These are phyloP conservation scores for Phytophthora boehmeriae DNA, from an alignment of 352 stramenopile genomes.

Conservation along the genomic window DNA sequence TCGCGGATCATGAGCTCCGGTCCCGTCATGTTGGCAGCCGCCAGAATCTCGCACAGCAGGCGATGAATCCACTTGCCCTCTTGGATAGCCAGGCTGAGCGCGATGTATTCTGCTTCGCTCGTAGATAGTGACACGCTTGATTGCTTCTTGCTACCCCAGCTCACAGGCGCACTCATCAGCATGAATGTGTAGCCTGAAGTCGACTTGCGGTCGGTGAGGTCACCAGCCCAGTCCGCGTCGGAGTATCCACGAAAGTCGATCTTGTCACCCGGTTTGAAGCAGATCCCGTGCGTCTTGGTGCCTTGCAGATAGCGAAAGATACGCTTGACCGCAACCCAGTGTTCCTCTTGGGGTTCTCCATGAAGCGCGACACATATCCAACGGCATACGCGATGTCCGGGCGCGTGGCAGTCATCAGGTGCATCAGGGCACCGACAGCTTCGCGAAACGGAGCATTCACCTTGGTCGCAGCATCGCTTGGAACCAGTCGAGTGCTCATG, in stretches of 20 bases:
- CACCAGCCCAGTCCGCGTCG: conserved; percentile 18
- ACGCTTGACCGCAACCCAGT: conserved; percentile 15
- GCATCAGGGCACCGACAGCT: conserved; percentile 7
- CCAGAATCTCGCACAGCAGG: too few species aligned
- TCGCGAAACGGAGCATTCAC: neutral
- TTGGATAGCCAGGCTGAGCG: too few species aligned
- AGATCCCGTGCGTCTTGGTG: conserved; percentile 22
- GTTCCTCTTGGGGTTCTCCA: conserved; percentile 9
- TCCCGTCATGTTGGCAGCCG: too few species aligned
- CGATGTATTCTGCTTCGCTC: too few species aligned
- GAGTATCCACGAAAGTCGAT: conserved; percentile 17
- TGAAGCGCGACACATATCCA: conserved; percentile 6
- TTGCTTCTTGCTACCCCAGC: too few species aligned
- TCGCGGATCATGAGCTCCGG: too few species aligned
- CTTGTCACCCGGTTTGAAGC: conserved; percentile 7
- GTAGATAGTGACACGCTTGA: too few species aligned
- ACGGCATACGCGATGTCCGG: neutral
- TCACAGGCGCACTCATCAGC: neutral
- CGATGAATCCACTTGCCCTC: too few species aligned
- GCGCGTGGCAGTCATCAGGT: conserved; percentile 1
- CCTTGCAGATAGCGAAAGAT: conserved; percentile 25
- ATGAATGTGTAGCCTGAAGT: conserved; percentile 12
- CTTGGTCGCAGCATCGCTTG: conserved; percentile 3
- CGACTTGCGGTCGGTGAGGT: conserved; percentile 13
- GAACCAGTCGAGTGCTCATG: neutral